Evolutionary conservation across 106 monocot species (phyloP).

Genomic region (Allium fistulosum): DNA sequence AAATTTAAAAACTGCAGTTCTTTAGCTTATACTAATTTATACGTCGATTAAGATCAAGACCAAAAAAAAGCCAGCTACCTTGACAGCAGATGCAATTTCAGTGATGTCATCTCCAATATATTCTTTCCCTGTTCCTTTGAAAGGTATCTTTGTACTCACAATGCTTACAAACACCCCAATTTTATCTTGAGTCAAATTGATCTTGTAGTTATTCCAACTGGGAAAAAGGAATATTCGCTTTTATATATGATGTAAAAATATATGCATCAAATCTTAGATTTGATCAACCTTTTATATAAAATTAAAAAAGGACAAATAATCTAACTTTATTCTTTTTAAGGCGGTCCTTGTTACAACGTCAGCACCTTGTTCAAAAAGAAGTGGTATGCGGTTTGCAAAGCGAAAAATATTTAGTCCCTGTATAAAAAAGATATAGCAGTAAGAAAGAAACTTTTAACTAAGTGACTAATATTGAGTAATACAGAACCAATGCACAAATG

Average conservation of each 20-base stretch:
- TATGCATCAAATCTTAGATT: not conserved
- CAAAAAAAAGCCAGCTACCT: not conserved
- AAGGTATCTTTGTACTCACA: conserved; percentile 99
- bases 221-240: conserved; percentile 7
- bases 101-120: conserved; percentile 98
- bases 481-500: too few species aligned
- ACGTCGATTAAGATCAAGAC: too few species aligned
- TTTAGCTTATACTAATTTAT: not conserved
- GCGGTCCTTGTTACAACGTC: conserved; percentile 96
- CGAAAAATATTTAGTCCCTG: conserved; percentile 94
- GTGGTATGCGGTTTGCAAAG: conserved; percentile 95
- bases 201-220: conserved; percentile 97
- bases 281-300: not conserved
- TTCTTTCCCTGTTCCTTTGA: conserved; percentile 98
- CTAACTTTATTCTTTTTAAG: conserved; percentile 83
- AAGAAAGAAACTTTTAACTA: too few species aligned
- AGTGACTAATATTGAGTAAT: too few species aligned
- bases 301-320: conserved; percentile 2
- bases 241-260: not conserved
- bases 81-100: conserved; percentile 92
- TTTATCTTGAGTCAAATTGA: conserved; percentile 94
- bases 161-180: conserved; percentile 98
- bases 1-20: not conserved
- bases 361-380: conserved; percentile 99
- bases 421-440: too few species aligned